A percentile compares a stretch with the other conserved stretches of the same genome.
These are phyloP conservation scores for Piromyces finnis DNA, from an alignment of 192 early-diverging fungal species.

Conservation along the genomic window DNA sequence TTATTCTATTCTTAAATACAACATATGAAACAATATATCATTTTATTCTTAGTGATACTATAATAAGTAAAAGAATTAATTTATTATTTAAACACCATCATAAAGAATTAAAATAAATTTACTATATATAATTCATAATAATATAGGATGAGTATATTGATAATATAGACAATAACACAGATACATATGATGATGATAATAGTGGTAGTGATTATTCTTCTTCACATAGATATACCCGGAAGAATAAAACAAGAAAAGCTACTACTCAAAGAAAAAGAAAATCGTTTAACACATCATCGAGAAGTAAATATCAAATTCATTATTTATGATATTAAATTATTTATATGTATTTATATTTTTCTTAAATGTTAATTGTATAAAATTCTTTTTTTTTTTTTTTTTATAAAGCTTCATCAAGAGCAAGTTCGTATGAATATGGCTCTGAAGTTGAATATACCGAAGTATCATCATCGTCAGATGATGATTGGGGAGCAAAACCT, in stretches of 20 bases:
- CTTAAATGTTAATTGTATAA: no score
- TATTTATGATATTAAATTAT: conserved; percentile 7
- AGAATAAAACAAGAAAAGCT: conserved; percentile 12
- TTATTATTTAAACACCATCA: no score
- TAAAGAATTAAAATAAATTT: no score
- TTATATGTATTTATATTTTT: conserved; percentile 20
- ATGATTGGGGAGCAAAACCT: not conserved
- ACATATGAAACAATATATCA: no score
- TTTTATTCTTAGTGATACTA: no score
- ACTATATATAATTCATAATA: no score
- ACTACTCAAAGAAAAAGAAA: conserved; percentile 5
- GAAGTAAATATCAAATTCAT: not conserved
- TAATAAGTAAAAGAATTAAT: no score
- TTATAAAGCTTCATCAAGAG: not conserved
- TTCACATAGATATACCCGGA: conserved; percentile 5
- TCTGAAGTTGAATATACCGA: not conserved
- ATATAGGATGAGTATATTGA: conserved; percentile 6
- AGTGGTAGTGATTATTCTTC: conserved; percentile 5
- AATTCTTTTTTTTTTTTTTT: not conserved
- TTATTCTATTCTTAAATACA: not conserved
- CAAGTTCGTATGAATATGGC: not conserved
- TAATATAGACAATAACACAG: conserved; percentile 1
- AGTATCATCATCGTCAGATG: not conserved
- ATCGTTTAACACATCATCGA: not conserved
- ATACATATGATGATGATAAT: not conserved